These are phyloP conservation scores for Saccharomyces hybrid DNA, from an alignment of 1,139 yeast genomes.

Conservation along the genomic window DNA sequence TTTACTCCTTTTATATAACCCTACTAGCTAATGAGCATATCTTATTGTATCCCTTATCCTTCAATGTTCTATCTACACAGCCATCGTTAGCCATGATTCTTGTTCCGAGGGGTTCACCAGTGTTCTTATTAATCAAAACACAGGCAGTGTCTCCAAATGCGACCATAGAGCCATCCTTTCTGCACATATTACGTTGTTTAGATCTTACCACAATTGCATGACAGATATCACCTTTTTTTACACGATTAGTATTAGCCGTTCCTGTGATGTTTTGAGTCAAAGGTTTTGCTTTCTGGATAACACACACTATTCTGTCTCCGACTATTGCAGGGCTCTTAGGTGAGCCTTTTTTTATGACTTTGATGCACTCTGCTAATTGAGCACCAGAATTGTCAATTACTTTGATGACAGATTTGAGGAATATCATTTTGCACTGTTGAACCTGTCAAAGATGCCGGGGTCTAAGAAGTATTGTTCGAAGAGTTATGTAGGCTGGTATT, in stretches of 20 bases:
- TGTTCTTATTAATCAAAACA: conserved; percentile 78
- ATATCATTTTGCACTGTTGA: conserved; percentile 47
- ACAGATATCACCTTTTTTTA: conserved; percentile 90
- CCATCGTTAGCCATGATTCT: conserved; percentile 61
- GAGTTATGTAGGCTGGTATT: not conserved
- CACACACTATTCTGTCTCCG: conserved; percentile 91
- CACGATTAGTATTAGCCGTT: conserved; percentile 66
- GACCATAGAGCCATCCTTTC: conserved; percentile 82
- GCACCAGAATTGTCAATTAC: conserved; percentile 96
- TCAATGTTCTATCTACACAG: conserved; percentile 87
- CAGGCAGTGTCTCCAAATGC: conserved; percentile 96
- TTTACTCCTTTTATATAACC: conserved; percentile 16
- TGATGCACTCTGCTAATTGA: conserved; percentile 89
- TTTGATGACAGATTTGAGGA: conserved; percentile 77
- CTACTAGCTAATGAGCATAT: conserved; percentile 70
- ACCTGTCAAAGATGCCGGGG: too few relatives aligned
- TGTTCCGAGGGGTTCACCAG: conserved; percentile 90
- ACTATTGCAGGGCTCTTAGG: conserved; percentile 77
- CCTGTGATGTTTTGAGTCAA: conserved; percentile 54
- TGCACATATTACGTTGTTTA: conserved; percentile 62
- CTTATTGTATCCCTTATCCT: conserved; percentile 77
- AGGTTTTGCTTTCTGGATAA: conserved; percentile 86
- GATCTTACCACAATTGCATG: conserved; percentile 95
- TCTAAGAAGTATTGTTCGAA: too few relatives aligned
- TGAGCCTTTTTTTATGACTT: conserved; percentile 77